Evolutionary conservation across 2,329 filamentous ascomycete species (phyloP).

Genomic region (Cryoendolithus antarcticus): DNA sequence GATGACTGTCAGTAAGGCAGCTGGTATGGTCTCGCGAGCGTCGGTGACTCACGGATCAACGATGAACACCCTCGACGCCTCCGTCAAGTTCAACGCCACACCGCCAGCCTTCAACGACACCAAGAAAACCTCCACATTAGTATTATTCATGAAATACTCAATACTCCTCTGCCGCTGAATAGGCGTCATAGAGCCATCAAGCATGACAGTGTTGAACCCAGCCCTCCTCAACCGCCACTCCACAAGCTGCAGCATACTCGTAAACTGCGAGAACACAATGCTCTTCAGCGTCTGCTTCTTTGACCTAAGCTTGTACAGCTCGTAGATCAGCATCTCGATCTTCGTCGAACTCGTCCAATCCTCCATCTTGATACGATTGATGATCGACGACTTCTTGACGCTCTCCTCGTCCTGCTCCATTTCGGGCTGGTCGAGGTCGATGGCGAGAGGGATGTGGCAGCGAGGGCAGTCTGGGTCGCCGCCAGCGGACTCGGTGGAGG

Average conservation of each 20-base stretch:
- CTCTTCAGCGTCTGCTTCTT: conserved; percentile 92
- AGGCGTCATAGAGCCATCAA: conserved; percentile 94
- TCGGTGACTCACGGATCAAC: conserved; percentile 67
- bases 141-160: conserved; percentile 90
- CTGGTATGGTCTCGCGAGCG: too few relatives aligned
- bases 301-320: conserved; percentile 80
- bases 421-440: conserved; percentile 90
- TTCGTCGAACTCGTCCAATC: conserved; percentile 98
- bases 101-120: conserved; percentile 94
- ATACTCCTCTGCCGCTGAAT: conserved; percentile 87
- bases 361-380: conserved; percentile 97
- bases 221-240: conserved; percentile 93
- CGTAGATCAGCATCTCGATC: conserved; percentile 91
- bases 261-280: conserved; percentile 96
- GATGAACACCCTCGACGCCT: conserved; percentile 90
- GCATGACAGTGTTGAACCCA: conserved; percentile 97
- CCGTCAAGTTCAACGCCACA: conserved; percentile 87
- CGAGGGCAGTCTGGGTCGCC: conserved; percentile 63
- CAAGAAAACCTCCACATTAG: conserved; percentile 88
- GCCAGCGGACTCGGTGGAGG: conserved; percentile 55
- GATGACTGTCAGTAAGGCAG: conserved; percentile 4
- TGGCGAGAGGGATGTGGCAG: conserved; percentile 79
- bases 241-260: conserved; percentile 90
- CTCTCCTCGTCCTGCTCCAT: conserved; percentile 80
- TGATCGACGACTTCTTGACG: conserved; percentile 92